Base-by-base conservation (phyloP, 768 basidiomycete genomes). In the Amylocystis lapponica region DNA sequence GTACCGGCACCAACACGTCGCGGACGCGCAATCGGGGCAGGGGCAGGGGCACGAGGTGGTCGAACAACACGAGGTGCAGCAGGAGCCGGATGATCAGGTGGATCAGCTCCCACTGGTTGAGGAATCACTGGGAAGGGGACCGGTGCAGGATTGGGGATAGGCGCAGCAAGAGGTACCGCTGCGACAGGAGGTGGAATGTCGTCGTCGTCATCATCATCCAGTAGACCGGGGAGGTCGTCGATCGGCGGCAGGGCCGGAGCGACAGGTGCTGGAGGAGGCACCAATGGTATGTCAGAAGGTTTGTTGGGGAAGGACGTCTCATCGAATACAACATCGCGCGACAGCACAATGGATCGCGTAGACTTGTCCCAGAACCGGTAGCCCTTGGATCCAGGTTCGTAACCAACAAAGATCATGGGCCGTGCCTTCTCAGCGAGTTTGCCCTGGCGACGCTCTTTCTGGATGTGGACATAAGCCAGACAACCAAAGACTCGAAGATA, bases 401-500 rank as follows among this genome's bases (percentile, higher is more conserved):
- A 72, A 2, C 70, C 65, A 39, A 71, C 58, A 27, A 69, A 63
- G 0, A 65, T 39, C 36, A 49, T 49, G 25, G 58, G 50, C 4
- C 41, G 25, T 30, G 37, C 38, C 20, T 54, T 46, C n/a, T n/a
- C n/a, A n/a, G n/a, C n/a, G n/a, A n/a, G n/a, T n/a, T n/a, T n/a
- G 0, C 32, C 47, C 27, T 50, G 57, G 8, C 59, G 39, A 49
- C 67, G 59, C 39, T 71, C 60, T 41, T 61, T 63, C 43, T 59
- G 61, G 3, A 68, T 50, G 43, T 57, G 61, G 22, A 66, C 68
- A 56, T 67, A 70, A 16, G 66, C 64, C 29, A 46, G 49, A 37
- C 66, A 70, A 0, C 70, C 66, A 33, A 57, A 71, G 17, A 67
- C 60, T 3, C 62, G 49, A 12, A 72, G 54, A 46, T 66, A 55